Evolutionary conservation across 805 yeast genomes (phyloP).

Genomic region (Wickerhamomyces subpelliculosus): DNA sequence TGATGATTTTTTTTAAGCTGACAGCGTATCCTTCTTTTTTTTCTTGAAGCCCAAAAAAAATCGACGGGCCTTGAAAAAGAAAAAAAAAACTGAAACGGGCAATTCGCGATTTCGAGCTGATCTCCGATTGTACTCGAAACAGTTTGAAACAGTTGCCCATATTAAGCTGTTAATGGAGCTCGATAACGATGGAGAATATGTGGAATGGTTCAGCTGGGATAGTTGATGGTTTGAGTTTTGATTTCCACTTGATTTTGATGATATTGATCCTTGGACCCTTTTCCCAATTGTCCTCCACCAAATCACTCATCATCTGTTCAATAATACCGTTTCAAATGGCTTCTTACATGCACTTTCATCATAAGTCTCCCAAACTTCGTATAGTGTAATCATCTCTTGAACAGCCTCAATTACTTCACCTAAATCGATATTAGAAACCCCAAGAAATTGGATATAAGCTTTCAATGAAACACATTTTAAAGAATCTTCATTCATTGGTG

Average conservation of each 20-base stretch:
- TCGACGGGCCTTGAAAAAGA: not conserved
- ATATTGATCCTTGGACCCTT: too few relatives aligned
- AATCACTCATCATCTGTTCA: constrained; percentile 9
- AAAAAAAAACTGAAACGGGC: not conserved
- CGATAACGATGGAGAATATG: too few relatives aligned
- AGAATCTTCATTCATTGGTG: constrained; percentile 5
- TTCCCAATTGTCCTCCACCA: too few relatives aligned
- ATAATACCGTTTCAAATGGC: constrained; percentile 14
- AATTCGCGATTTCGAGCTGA: too few relatives aligned
- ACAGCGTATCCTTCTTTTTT: constrained; percentile 1
- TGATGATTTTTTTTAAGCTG: not conserved
- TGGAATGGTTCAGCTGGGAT: too few relatives aligned
- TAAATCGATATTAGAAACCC: constrained; percentile 68
- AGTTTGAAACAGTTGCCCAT: too few relatives aligned
- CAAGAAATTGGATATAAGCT: constrained; percentile 57
- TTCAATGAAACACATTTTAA: constrained; percentile 36
- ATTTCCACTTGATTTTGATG: too few relatives aligned
- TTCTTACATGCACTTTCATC: constrained; percentile 42
- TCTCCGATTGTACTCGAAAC: too few relatives aligned
- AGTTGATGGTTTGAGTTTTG: too few relatives aligned
- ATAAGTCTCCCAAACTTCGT: constrained; percentile 83
- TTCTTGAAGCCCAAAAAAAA: not conserved
- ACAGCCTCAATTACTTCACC: constrained; percentile 74
- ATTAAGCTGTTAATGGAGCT: too few relatives aligned
- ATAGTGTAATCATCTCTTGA: constrained; percentile 76